Base-by-base conservation (phyloP, 352 stramenopile genomes). In the Globisporangium lucens region DNA sequence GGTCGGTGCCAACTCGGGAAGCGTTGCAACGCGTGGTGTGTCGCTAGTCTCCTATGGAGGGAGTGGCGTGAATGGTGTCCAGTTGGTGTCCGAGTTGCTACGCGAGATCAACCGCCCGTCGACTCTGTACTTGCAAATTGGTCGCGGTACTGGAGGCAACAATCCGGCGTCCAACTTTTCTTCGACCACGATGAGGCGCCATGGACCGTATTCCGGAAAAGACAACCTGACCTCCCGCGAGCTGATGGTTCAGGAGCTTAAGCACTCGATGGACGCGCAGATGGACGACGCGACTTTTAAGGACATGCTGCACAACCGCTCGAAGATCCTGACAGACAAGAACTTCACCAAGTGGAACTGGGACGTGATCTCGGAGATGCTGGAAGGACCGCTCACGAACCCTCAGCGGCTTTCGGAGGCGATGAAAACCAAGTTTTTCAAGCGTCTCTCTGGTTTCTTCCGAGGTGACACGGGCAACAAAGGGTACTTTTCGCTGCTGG, bases 351-450 rank as follows among this genome's bases (percentile, higher is more conserved):
- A 94, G 63, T 97, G 90, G 90, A 95, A 97, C 68, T 97, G 90
- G 90, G 87, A 95, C 61, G 91, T 97, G 64, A 95, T 97, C 67
- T 90, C 89, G 1, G 89, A 97, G 63, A 78, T 97, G 71, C 73
- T 97, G 0, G 89, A 96, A 73, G 90, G 90, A 1, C 83, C 89
- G 22, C 70, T 97, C 15, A 94, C 89, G 6, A 96, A 97, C 66
- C 89, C 87, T 0, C 84, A 93, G 59, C 80, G 89, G 6, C 78
- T 95, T 1, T 95, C 88, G 0, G 90, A 97, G 68, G 89, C 89
- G 3, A 95, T 97, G 86, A 95, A 94, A 71, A 96, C 90, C n/a
- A 97, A 97, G 72, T 97, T 97, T 65, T 96, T 96, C 68, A 96
- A 96, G 69, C 87, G 90, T 38, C 65, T 97, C 3, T 94, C 89